Evolutionary conservation across 805 yeast genomes (phyloP), one percentile per base, ranked within the genome.

Genomic region (Spathaspora boniae): DNA sequence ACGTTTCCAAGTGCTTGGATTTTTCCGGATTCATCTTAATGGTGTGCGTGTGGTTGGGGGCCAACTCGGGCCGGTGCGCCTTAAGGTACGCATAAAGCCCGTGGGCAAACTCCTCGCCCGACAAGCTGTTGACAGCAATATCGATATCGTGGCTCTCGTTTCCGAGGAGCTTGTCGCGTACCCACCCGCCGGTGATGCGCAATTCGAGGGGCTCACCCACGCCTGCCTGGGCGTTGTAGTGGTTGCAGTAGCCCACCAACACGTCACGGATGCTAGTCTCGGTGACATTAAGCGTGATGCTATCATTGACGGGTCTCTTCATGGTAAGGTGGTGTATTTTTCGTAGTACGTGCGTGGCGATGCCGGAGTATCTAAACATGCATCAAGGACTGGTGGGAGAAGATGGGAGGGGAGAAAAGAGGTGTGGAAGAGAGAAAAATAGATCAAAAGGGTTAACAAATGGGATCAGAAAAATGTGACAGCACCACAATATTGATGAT

Each of bases 151-250:
- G 80, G 27, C 91, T 80, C 16, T 76, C 78, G 31, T 72, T 70
- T 0, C 95, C 95, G 20, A 93, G 65, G 19, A 93, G 65, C 60
- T 93, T 93, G 58, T 93, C 98, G 48, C 98, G 73, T 2, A 93
- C 98, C 98, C 98, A 91, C 0, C 98, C 98, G 23, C 98, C 98
- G 0, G 97, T 89, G 46, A 93, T 85, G 41, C 98, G 59, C 9
- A 85, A 67, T 29, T 72, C 80, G 7, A 82, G 54, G 16, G 43
- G 47, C 12, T 48, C 31, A 9, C 31, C 32, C 16, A 50, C 42
- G 16, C 34, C 29, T 9, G 34, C 34, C 3, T 40, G 31, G 9
- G 43, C 17, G 41, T 71, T 70, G 45, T 69, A 65, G 30, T 51
- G 43, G 29, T 49, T 44, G 48, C 70, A 65, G 46, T 62, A 75